phyloP scores from a whole-genome alignment of 495 filamentous ascomycete species.

The Neurospora sp. region DNA sequence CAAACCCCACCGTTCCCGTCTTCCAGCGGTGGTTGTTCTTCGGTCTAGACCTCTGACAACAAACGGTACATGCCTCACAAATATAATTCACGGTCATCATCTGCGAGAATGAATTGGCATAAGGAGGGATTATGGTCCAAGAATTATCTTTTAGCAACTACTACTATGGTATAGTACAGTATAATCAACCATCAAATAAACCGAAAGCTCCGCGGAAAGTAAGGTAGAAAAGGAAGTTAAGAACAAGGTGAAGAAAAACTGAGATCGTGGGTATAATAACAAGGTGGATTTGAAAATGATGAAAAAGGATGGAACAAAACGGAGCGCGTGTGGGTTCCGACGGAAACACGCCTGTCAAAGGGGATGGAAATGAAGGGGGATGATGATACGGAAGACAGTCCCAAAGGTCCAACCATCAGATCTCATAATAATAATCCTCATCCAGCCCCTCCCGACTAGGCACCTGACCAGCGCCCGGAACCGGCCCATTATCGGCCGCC shows the following conservation, averaged over 20 bases:
- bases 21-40: neutral
- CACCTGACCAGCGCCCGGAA: conserved; percentile 38
- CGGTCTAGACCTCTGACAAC: neutral
- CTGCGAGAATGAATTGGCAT: neutral
- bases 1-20: neutral
- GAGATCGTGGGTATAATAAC: conserved; percentile 3
- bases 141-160: neutral
- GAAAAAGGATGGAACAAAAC: conserved; percentile 1
- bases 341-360: neutral
- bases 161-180: neutral
- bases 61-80: neutral
- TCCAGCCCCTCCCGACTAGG: conserved; percentile 53
- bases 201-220: neutral
- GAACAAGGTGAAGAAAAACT: neutral
- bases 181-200: neutral
- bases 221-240: neutral
- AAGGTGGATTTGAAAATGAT: neutral
- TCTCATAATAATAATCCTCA: conserved; percentile 62
- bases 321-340: neutral
- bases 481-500: conserved; percentile 49
- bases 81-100: neutral
- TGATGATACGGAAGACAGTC: neutral
- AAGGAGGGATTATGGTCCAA: neutral
- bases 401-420: conserved; percentile 11
- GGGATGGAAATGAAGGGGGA: neutral